Conservation (phyloP, 495 filamentous ascomycete genomes). For the Talaromyces proteolyticus region DNA sequence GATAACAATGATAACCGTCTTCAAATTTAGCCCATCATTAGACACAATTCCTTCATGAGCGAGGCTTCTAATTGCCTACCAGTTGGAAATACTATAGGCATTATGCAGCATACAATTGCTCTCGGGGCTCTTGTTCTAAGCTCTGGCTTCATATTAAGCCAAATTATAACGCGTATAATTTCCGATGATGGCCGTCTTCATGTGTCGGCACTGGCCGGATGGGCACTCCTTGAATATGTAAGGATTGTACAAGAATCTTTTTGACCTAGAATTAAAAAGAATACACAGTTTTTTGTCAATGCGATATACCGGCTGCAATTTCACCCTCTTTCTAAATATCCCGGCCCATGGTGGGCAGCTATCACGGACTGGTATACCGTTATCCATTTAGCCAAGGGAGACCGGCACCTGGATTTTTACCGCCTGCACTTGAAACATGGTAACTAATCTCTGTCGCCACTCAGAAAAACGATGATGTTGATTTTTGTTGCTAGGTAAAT, state of each 20-base stretch:
- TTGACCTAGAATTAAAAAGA: not conserved
- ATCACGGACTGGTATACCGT: constrained; percentile 19
- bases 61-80: not conserved
- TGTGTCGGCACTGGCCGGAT: not conserved
- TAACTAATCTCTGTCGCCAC: not conserved
- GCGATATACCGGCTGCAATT: constrained; percentile 48
- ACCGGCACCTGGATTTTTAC: constrained; percentile 10
- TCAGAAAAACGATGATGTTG: not conserved
- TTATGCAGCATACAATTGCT: not conserved
- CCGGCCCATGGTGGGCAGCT: constrained; percentile 54
- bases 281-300: constrained; percentile 11
- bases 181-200: not conserved
- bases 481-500: not conserved
- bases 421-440: not conserved
- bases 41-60: not conserved
- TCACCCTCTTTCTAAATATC: constrained; percentile 62
- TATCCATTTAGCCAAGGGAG: constrained; percentile 14
- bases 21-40: not conserved
- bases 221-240: not conserved
- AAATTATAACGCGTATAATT: not conserved
- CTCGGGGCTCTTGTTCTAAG: not conserved
- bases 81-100: not conserved
- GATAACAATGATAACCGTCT: not conserved
- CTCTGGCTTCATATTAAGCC: not conserved
- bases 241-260: not conserved